phyloP scores from a whole-genome alignment of 1,284 basidiomycete species.

The Pseudozyma sp. region DNA sequence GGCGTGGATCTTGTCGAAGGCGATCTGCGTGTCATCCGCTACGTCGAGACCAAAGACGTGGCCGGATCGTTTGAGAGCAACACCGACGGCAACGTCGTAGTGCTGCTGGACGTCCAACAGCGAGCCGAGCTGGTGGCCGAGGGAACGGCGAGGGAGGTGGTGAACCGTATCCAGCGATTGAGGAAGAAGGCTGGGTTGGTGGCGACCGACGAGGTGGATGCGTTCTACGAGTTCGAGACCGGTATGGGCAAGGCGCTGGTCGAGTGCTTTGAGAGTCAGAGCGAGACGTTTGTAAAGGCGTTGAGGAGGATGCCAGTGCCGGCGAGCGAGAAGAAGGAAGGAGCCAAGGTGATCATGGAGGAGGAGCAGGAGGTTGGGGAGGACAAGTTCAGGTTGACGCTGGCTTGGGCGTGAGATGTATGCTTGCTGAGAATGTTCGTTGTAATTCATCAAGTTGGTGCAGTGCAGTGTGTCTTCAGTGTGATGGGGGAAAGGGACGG shows the following conservation, averaged over 20 bases:
- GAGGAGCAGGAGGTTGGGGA: constrained; percentile 90
- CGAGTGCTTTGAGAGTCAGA: constrained; percentile 78
- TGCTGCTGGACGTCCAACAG: constrained; percentile 87
- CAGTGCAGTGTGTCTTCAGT: too few relatives aligned
- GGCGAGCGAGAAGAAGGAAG: constrained; percentile 68
- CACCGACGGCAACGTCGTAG: constrained; percentile 93
- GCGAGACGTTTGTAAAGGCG: constrained; percentile 80
- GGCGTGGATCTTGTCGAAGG: constrained; percentile 90
- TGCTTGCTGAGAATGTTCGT: too few relatives aligned
- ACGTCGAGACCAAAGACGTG: constrained; percentile 76
- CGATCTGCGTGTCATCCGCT: constrained; percentile 89
- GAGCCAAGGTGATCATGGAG: constrained; percentile 76
- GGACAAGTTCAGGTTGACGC: constrained; percentile 76
- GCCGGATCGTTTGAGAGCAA: constrained; percentile 79
- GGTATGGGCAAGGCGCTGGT: constrained; percentile 75
- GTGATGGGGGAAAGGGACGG: too few relatives aligned
- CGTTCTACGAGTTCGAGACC: constrained; percentile 85
- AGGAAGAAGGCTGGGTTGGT: constrained; percentile 95
- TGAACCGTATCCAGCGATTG: constrained; percentile 93
- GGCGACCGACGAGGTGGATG: constrained; percentile 91
- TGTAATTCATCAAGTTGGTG: background rate
- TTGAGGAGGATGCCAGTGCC: constrained; percentile 74
- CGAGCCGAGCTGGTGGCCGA: constrained; percentile 88
- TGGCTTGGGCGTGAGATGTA: constrained; percentile 62
- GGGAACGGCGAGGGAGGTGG: constrained; percentile 88